phyloP scores from a whole-genome alignment of 2,329 filamentous ascomycete species.

The Phyllosticta citribraziliensis region DNA sequence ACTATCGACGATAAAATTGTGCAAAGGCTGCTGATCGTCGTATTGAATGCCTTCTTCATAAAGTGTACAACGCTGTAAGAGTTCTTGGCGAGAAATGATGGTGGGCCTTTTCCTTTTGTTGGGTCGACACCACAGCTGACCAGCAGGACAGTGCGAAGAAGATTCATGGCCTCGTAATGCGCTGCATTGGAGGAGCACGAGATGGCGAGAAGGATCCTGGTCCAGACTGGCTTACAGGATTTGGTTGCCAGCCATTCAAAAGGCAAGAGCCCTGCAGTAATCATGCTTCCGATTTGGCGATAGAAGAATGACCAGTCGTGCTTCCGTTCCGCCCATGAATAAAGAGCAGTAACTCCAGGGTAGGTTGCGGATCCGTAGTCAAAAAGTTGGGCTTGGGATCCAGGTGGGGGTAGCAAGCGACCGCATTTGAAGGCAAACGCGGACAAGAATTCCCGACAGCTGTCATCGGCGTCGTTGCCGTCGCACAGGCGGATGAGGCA shows the following conservation, averaged over 20 bases:
- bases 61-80: conserved; percentile 20
- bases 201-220: conserved; percentile 23
- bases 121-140: conserved; percentile 21
- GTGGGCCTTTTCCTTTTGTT: conserved; percentile 15
- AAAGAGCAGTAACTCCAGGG: conserved; percentile 16
- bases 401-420: neutral
- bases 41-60: conserved; percentile 20
- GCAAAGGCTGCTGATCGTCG: neutral
- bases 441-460: conserved; percentile 25
- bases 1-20: conserved; percentile 11
- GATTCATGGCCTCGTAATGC: conserved; percentile 18
- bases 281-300: conserved; percentile 24
- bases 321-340: conserved; percentile 20
- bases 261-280: conserved; percentile 25
- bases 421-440: conserved; percentile 15
- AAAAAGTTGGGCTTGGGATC: conserved; percentile 19
- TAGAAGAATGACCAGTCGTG: conserved; percentile 25
- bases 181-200: conserved; percentile 21
- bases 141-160: conserved; percentile 22
- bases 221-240: conserved; percentile 26
- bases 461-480: conserved; percentile 23
- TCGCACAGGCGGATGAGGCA: conserved; percentile 22
- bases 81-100: conserved; percentile 11
- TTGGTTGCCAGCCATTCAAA: conserved; percentile 30
- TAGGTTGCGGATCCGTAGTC: conserved; percentile 18